phyloP scores from a whole-genome alignment of 2,329 filamentous ascomycete species.

The Fusarium sp. region DNA sequence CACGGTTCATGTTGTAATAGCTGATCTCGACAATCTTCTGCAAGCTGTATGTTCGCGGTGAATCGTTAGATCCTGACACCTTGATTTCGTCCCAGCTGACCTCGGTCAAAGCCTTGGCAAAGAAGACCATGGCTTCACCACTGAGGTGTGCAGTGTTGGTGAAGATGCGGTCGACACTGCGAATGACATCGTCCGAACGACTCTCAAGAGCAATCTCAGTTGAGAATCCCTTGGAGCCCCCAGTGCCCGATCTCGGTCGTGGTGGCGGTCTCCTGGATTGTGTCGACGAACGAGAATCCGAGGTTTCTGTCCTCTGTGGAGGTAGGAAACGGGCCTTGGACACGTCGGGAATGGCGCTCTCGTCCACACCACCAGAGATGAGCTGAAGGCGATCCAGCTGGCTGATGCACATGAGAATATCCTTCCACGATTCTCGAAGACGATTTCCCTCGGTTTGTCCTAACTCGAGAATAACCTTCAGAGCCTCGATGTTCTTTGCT shows the following conservation, averaged over 20 bases:
- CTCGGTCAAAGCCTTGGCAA: conserved; percentile 91
- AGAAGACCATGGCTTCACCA: conserved; percentile 95
- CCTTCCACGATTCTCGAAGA: conserved; percentile 92
- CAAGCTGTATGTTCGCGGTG: conserved; percentile 94
- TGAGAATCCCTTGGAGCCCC: conserved; percentile 75
- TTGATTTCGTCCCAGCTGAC: conserved; percentile 99
- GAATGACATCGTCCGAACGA: conserved; percentile 92
- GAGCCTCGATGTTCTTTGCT: conserved; percentile 94
- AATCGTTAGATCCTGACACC: conserved; percentile 95
- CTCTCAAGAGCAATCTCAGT: conserved; percentile 92
- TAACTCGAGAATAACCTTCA: conserved; percentile 92
- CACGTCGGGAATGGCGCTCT: conserved; percentile 92
- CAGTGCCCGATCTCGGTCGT: conserved; percentile 69
- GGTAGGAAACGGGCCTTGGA: conserved; percentile 84
- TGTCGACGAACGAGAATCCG: conserved; percentile 76
- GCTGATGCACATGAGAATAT: conserved; percentile 94
- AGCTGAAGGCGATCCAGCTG: conserved; percentile 96
- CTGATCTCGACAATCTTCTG: conserved; percentile 99
- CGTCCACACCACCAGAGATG: conserved; percentile 94
- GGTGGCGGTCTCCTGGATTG: conserved; percentile 66
- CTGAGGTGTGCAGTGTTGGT: conserved; percentile 95
- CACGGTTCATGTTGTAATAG: conserved; percentile 99
- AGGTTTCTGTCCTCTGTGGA: conserved; percentile 68
- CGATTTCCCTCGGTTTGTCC: conserved; percentile 94
- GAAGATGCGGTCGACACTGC: conserved; percentile 95